Evolutionary conservation across 768 basidiomycete genomes (phyloP), one percentile per base, ranked within the genome.

Genomic region (Xerocomus brunneocitrinus): DNA sequence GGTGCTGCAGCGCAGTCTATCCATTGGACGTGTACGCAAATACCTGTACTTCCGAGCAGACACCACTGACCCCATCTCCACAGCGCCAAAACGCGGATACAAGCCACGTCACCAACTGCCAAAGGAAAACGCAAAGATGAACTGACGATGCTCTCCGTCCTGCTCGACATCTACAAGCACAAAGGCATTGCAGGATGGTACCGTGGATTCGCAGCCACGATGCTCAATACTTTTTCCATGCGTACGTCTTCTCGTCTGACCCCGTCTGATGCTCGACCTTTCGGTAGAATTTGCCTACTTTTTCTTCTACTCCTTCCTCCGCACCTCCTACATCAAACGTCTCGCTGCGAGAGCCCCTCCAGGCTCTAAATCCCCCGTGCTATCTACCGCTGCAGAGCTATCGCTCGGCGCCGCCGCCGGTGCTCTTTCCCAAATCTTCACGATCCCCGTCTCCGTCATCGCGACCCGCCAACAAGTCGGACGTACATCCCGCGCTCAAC

Each of bases 211-310:
- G 79, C 84, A 34, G 97, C 97, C 24, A 98, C 91, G 39, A 98
- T 98, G 95, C 74, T 98, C 60, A 98, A 97, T 71, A 97, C 93
- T 1, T 99, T 99, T 71, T 95, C 93, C 35, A 90, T 89, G 84
- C 94, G 95, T 94, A 65, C 39, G 55, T 61, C 58, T 5, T 10
- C 28, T 31, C 5, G n/a, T 30, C 16, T 19, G 16, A n/a, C 22
- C 31, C 6, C 10, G 3, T 34, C 4, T 41, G 42, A 35, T 35
- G 25, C 24, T 30, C n/a, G 31, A 47, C 31, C 41, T 25, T n/a
- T 4, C 31, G 30, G 10, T 57, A 97, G 95, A 97, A 83, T 98
- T 95, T 66, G 95, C 97, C 25, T 99, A 99, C 74, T 99, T 99
- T 79, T 98, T 95, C 79, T 98, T 97, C 76, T 98, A 98, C 69